Percentiles rank a stretch among this genome's conserved stretches.
phyloP scores from a whole-genome alignment of 305 asterid species.

The Fraxinus xanthoxyloides region DNA sequence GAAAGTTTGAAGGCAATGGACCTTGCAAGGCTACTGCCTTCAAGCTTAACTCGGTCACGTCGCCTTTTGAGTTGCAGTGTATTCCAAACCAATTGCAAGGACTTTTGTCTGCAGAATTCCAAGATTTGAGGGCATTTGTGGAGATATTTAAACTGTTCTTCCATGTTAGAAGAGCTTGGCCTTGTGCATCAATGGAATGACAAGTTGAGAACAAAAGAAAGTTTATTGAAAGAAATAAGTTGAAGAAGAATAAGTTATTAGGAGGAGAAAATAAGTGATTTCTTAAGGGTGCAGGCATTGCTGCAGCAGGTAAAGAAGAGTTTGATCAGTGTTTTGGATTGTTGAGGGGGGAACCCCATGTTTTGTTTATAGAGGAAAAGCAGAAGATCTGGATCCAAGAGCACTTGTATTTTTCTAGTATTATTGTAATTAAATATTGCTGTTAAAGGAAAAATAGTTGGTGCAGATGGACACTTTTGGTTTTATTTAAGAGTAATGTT shows the following conservation, averaged over 20 bases:
- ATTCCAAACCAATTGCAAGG: slow-evolving; percentile 91
- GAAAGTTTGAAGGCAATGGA: slow-evolving; percentile 71
- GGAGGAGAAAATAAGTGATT: slow-evolving; percentile 27
- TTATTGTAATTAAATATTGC: slow-evolving; percentile 31
- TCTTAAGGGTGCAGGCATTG: slow-evolving; percentile 59
- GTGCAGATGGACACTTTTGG: slow-evolving; percentile 20
- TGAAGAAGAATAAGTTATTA: slow-evolving; percentile 20
- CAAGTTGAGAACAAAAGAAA: slow-evolving; percentile 38
- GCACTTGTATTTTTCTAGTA: slow-evolving; percentile 53
- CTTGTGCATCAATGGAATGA: slow-evolving; percentile 60
- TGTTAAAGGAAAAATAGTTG: slow-evolving; percentile 11
- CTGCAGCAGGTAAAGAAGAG: slow-evolving; percentile 36
- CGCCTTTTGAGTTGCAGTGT: slow-evolving; percentile 53
- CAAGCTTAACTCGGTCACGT: slow-evolving; percentile 53
- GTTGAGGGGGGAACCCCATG: slow-evolving; percentile 63
- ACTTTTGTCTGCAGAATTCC: slow-evolving; percentile 49
- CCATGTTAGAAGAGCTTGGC: slow-evolving; percentile 75
- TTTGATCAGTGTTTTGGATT: slow-evolving; percentile 45
- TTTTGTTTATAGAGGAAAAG: slow-evolving; percentile 70
- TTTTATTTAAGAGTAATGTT: slow-evolving; percentile 9
- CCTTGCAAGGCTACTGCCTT: slow-evolving; percentile 70
- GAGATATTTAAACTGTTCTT: slow-evolving; percentile 51
- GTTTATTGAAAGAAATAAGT: slow-evolving; percentile 19
- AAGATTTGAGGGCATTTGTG: slow-evolving; percentile 42
- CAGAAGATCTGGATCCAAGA: slow-evolving; percentile 80